phyloP scores from a whole-genome alignment of 768 basidiomycete genomes.

The Lactifluus echinatus region DNA sequence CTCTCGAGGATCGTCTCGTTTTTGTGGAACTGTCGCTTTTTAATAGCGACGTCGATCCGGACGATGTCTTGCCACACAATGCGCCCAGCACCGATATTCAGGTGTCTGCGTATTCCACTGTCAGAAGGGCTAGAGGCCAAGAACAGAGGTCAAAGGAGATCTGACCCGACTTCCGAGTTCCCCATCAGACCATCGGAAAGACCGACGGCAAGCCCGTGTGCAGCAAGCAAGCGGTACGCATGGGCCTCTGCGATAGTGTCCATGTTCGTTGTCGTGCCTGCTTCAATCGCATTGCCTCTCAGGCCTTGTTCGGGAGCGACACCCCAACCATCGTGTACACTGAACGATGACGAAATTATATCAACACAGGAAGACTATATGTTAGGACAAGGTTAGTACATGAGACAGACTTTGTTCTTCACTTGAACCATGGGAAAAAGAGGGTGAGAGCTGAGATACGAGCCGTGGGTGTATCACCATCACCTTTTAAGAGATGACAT shows the following conservation, averaged over 20 bases:
- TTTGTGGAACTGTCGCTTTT: constrained; percentile 81
- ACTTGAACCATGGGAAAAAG: constrained; percentile 38
- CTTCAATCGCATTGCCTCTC: constrained; percentile 85
- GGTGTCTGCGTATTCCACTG: constrained; percentile 45
- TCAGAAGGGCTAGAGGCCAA: neutral
- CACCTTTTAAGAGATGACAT: too few species aligned
- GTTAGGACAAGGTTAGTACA: constrained; percentile 36
- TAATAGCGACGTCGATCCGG: constrained; percentile 85
- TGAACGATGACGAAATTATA: constrained; percentile 23
- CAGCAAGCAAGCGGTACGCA: constrained; percentile 61
- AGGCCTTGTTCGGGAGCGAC: constrained; percentile 56
- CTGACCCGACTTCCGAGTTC: constrained; percentile 94
- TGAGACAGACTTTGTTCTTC: constrained; percentile 87
- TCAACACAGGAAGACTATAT: neutral
- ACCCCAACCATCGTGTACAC: constrained; percentile 97
- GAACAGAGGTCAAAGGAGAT: constrained; percentile 15
- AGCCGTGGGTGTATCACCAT: neutral
- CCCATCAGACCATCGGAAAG: constrained; percentile 94
- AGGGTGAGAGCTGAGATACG: neutral
- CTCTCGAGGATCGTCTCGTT: constrained; percentile 61
- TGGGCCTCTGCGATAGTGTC: constrained; percentile 74
- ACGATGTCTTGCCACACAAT: constrained; percentile 99
- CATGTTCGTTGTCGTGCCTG: constrained; percentile 82
- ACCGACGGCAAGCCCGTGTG: constrained; percentile 89
- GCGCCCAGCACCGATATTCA: constrained; percentile 92